Percentiles rank a stretch among this genome's conserved stretches.
Conservation (phyloP, 2,329 filamentous ascomycete genomes). For the Aureobasidium vineae region DNA sequence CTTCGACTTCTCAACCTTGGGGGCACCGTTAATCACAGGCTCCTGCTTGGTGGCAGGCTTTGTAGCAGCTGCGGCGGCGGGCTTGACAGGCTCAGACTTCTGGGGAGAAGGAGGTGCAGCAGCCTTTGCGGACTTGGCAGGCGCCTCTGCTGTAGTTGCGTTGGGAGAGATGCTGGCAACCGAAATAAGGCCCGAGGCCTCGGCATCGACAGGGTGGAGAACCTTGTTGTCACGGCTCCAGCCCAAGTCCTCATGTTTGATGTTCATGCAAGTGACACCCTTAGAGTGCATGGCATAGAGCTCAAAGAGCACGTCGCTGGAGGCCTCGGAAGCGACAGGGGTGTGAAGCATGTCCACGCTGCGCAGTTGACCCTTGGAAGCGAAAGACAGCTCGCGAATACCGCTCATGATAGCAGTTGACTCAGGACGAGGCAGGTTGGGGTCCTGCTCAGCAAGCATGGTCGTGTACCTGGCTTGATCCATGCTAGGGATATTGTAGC, state of each 20-base stretch:
- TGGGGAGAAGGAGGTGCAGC: conserved; percentile 32
- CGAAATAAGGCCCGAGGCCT: conserved; percentile 69
- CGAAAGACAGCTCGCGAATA: conserved; percentile 91
- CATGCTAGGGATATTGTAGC: conserved; percentile 77
- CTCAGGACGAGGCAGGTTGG: conserved; percentile 76
- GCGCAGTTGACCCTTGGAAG: conserved; percentile 78
- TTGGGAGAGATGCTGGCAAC: conserved; percentile 56
- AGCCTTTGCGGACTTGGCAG: conserved; percentile 34
- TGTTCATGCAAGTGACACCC: conserved; percentile 83
- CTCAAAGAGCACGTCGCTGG: conserved; percentile 81
- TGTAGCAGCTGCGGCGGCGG: conserved; percentile 28
- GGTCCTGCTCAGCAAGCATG: conserved; percentile 69
- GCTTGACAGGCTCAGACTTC: conserved; percentile 32
- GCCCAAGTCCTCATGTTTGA: conserved; percentile 86
- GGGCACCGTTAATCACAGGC: conserved; percentile 28
- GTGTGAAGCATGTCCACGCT: conserved; percentile 84
- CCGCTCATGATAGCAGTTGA: conserved; percentile 97
- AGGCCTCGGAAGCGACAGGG: conserved; percentile 54
- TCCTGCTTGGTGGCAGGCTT: conserved; percentile 31
- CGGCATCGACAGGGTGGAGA: conserved; percentile 71
- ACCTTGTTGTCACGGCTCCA: conserved; percentile 92
- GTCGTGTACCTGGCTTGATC: conserved; percentile 86
- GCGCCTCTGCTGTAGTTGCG: conserved; percentile 37
- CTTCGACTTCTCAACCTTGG: conserved; percentile 29
- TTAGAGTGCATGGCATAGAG: conserved; percentile 97